Evolutionary conservation across 2,329 filamentous ascomycete genomes (phyloP).

Genomic region (Penicillium rolfsii): DNA sequence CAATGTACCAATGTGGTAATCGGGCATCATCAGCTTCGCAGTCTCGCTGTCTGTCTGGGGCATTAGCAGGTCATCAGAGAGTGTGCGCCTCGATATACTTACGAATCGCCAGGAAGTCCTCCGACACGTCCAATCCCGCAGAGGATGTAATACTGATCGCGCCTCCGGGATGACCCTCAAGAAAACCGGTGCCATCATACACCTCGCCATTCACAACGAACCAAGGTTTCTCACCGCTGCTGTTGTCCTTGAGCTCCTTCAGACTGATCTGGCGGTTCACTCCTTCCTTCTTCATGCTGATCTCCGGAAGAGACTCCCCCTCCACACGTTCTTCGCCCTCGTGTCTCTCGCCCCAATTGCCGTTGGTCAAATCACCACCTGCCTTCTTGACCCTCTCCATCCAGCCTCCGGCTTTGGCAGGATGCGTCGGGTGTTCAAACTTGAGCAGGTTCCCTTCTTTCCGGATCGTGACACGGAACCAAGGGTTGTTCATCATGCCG

Average conservation of each 20-base stretch:
- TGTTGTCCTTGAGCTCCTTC: conserved; percentile 72
- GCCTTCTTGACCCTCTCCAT: conserved; percentile 88
- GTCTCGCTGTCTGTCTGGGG: conserved; percentile 78
- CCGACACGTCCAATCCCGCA: conserved; percentile 79
- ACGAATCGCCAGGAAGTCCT: conserved; percentile 93
- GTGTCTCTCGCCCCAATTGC: conserved; percentile 78
- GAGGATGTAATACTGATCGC: conserved; percentile 80
- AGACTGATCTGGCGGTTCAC: conserved; percentile 67
- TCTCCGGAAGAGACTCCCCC: conserved; percentile 62
- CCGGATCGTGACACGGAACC: conserved; percentile 80
- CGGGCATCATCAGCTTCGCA: conserved; percentile 84
- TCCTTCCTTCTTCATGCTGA: conserved; percentile 75
- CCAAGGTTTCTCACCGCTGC: conserved; percentile 70
- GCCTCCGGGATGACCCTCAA: conserved; percentile 83
- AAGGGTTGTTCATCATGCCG: conserved; percentile 98
- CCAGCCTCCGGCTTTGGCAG: conserved; percentile 80
- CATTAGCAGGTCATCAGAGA: conserved; percentile 7
- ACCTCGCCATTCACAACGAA: conserved; percentile 88
- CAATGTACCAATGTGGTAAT: conserved; percentile 81
- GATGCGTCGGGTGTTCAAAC: conserved; percentile 89
- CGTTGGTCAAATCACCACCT: conserved; percentile 78
- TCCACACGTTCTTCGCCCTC: conserved; percentile 51
- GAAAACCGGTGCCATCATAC: conserved; percentile 80
- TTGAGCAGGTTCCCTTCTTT: conserved; percentile 66
- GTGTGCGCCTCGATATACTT: conserved; percentile 45